Base-by-base conservation (phyloP, 164 flowering plant species). In the Annona cherimola region DNA sequence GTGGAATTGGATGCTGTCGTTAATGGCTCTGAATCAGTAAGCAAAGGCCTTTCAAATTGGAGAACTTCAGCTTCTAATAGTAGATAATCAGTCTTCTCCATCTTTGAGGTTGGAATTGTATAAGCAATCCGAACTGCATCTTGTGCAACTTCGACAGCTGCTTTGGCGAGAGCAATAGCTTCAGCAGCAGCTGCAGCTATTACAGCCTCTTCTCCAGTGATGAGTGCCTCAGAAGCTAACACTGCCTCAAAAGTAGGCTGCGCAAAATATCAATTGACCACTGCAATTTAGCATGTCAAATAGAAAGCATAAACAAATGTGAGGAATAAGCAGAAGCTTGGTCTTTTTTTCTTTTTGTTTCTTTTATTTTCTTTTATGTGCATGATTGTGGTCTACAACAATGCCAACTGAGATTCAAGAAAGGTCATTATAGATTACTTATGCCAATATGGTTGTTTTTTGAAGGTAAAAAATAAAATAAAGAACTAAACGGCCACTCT, bases 161-260 rank as follows among this genome's bases (percentile, higher is more conserved):
- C 94, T 77, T 88, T 91, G 42, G 99, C 98, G 61, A 95, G 81
- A 74, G 97, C 87, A 76, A 95, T 81, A 8, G 97, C 97, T 81
- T 93, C 97, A 63, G 94, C 90, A 67, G 98, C 92, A 40, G 95
- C 94, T 40, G 93, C 97, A 60, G 88, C 87, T 71, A 94, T 81
- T 39, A 82, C 80, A 61, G 96, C 92, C 70, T 92, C 96, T 75
- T 89, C 89, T 75, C 88, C 78, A 1, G 81, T 80, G 66, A 88
- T 76, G 76, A 87, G 84, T 67, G 76, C 73, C 80, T 90, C 91
- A 4, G 80, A 67, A 7, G 86, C 81, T 71, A 88, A 84, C 60
- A 81, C 75, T 72, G 84, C 76, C 68, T 70, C 78, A 79, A 81
- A 76, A 71, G 77, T 83, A 71, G 69, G 82, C 95, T 90, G 87